A percentile compares a stretch with the other conserved stretches of the same genome.
Conservation (phyloP, 805 yeast species). For the Candida broadrunensis region DNA sequence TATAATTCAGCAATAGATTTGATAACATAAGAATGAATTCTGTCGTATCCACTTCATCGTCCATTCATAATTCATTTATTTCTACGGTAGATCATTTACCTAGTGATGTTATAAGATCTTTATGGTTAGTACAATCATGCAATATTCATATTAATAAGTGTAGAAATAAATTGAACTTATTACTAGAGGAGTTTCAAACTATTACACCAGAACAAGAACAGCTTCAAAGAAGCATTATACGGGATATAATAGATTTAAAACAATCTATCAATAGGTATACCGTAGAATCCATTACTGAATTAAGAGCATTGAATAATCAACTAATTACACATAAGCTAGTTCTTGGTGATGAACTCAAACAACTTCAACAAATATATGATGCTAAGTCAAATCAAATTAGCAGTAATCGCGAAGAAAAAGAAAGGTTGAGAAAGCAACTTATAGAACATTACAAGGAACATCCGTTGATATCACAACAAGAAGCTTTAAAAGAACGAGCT, state of each 20-base stretch:
- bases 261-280: conserved; percentile 2
- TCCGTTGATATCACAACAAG: conserved; percentile 36
- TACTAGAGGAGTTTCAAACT: conserved; percentile 11
- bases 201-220: not conserved
- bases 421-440: conserved; percentile 26
- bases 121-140: conserved; percentile 40
- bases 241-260: conserved; percentile 4
- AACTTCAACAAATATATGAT: conserved; percentile 13
- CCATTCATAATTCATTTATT: conserved; percentile 35
- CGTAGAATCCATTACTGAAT: conserved; percentile 23
- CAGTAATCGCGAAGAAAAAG: conserved; percentile 9
- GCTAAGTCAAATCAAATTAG: conserved; percentile 4
- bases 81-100: conserved; percentile 44
- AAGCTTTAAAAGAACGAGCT: conserved; percentile 32
- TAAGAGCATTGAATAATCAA: conserved; percentile 26
- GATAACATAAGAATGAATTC: too few relatives aligned
- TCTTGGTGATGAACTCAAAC: conserved; percentile 23
- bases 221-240: not conserved
- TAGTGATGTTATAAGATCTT: conserved; percentile 39
- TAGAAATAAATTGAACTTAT: conserved; percentile 15
- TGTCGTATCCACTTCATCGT: too few relatives aligned
- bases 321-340: conserved; percentile 24
- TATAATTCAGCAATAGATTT: too few relatives aligned
- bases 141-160: conserved; percentile 25
- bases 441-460: conserved; percentile 29